Evolutionary conservation across 179 eudicot species (phyloP), one percentile per base, ranked within the genome.

Genomic region (Sideroxylon spinosum): DNA sequence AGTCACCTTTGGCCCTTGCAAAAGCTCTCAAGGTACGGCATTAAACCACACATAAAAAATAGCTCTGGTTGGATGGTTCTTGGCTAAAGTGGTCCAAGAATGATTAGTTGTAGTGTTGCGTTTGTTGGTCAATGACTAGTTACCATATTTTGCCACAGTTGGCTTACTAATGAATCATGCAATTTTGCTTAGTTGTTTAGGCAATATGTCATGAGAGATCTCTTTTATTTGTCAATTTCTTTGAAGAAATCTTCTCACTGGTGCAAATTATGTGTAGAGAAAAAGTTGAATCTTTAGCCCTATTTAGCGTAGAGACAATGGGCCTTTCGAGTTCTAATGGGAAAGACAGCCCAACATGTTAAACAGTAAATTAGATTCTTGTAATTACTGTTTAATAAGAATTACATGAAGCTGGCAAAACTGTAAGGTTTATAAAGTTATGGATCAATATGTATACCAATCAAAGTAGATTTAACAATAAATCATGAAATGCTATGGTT

Each of bases 1-100:
- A 87, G 76, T 92, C 98, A 75, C 99, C 99, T 74, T 75, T 95
- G 87, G 91, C 98, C 80, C 96, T 93, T 59, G 83, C 95, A n/a
- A 95, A 95, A 92, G 92, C 99, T 79, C 80, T 92, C 71, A 95
- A 95, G 98, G 99, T 93, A 72, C 16, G 60, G 32, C 28, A n/a
- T 22, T 22, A 59, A 68, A 68, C 44, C 13, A 46, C 29, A 60
- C 64, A 13, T 16, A 12, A 25, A 68, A 22, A 14, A 2, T 19
- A 74, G 9, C 28, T 52, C n/a, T 73, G 19, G 29, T 20, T 29
- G 22, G 49, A 56, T 69, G 49, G 2, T 20, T 60, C 6, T 49
- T 65, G 37, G n/a, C 1, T 59, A 25, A 66, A 50, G 13, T 68
- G 20, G 16, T 26, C 62, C 49, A 28, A 49, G 60, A 4, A 13